Evolutionary conservation across 2,329 filamentous ascomycete species (phyloP).

Genomic region (Geoglossum cookeanum): DNA sequence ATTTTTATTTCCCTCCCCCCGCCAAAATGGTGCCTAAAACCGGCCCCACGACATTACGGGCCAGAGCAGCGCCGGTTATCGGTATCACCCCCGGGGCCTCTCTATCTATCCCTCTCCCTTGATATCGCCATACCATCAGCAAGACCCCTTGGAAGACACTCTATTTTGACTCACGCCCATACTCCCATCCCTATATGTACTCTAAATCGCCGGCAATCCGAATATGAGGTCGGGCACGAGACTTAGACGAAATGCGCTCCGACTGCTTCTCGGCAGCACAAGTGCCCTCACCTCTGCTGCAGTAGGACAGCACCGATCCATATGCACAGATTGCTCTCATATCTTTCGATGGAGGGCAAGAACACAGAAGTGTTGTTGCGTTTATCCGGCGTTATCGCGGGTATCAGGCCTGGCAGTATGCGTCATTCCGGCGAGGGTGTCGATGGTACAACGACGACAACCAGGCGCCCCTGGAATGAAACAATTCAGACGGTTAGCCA

Average conservation of each 20-base stretch:
- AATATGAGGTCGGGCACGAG: neutral
- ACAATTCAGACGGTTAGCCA: conserved; percentile 1
- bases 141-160: neutral
- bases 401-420: neutral
- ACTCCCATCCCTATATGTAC: neutral
- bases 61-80: neutral
- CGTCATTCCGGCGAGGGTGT: neutral
- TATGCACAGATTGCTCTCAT: neutral
- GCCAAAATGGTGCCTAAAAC: no score
- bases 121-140: neutral
- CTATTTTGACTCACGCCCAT: neutral
- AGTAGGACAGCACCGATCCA: neutral
- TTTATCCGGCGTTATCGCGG: neutral
- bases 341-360: neutral
- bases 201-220: neutral
- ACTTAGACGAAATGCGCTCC: conserved; percentile 1
- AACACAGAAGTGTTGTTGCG: neutral
- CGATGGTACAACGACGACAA: neutral
- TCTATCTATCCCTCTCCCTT: neutral
- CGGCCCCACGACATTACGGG: neutral
- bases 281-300: neutral
- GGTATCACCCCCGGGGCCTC: neutral
- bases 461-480: neutral
- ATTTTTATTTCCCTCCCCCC: no score
- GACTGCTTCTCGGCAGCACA: neutral